Conservation (phyloP, 1,139 yeast species). For the Yamadazyma dushanensis region DNA sequence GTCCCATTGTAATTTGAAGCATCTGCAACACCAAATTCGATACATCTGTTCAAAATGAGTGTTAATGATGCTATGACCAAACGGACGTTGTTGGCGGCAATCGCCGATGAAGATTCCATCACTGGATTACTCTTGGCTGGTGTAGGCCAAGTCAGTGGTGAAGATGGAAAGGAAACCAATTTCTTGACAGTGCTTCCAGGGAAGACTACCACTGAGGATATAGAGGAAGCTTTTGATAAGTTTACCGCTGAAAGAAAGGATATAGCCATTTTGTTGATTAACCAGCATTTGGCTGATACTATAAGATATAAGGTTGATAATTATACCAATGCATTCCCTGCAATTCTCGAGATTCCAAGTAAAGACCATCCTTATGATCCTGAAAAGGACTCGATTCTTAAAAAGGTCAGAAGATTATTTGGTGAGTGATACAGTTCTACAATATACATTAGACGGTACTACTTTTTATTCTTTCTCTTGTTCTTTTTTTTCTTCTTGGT, state of each 20-base stretch:
- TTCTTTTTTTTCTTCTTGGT: conserved; percentile 16
- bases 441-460: conserved; percentile 14
- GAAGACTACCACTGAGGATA: conserved; percentile 73
- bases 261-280: conserved; percentile 87
- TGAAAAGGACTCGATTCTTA: conserved; percentile 92
- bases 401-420: conserved; percentile 90
- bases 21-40: no score
- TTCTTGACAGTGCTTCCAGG: conserved; percentile 77
- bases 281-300: conserved; percentile 92
- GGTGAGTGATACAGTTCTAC: conserved; percentile 59
- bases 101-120: conserved; percentile 96
- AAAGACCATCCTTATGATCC: conserved; percentile 99
- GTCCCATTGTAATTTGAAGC: no score
- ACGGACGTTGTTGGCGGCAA: conserved; percentile 82
- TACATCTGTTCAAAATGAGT: conserved; percentile 10
- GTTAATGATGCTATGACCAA: conserved; percentile 54
- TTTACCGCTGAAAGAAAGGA: conserved; percentile 81
- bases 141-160: conserved; percentile 78
- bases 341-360: conserved; percentile 93
- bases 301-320: conserved; percentile 82
- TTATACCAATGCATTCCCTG: conserved; percentile 91
- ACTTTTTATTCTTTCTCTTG: conserved; percentile 23
- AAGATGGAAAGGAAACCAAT: conserved; percentile 71
- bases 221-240: conserved; percentile 71
- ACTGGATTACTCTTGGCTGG: conserved; percentile 97